Base-by-base conservation (phyloP, 768 basidiomycete species). In the Collybia mongolica region DNA sequence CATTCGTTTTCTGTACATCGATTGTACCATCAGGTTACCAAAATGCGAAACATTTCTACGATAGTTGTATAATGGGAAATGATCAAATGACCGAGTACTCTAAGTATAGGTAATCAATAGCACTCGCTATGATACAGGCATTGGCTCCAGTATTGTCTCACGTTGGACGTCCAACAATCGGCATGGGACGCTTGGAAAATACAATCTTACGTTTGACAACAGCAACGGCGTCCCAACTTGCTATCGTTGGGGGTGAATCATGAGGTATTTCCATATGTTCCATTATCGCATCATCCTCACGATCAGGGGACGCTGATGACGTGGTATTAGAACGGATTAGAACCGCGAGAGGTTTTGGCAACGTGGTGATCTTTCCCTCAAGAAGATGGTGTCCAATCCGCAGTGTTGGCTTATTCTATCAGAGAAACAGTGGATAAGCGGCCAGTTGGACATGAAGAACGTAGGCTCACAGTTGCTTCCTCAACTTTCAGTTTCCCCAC, bases 331-430 rank as follows among this genome's bases (percentile, higher is more conserved):
- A 66, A 42, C 82, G 79, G 53, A 78, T 72, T 24, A 97, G 75
- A 37, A 97, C 80, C 2, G 89, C 95, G 23, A 91, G 75, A 0
- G 94, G 93, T 62, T 91, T 95, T 2, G 86, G 70, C 6, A 98
- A 75, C 39, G 68, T 74, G 28, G 82, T 76, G 52, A 96, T 74
- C 63, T 88, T 90, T 46, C 94, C 94, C 61, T 98, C 95, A 4
- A 98, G 82, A 24, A 94, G 74, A 60, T 97, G 93, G 67, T 95
- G 86, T 11, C 94, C 94, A 52, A 98, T 88, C 47, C 76, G 66
- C 5, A 98, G 75, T 2, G 84, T 92, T 3, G 90, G 84, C 57
- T 86, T 90, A 54, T 81, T 84, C 90, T 92, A 55, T 48, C 7
- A 6, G 37, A 38, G 29, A 22, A 20, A 41, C 32, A 12, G 20